Evolutionary conservation across 441 rosid genomes (phyloP).

Genomic region (Jatropha multifida): DNA sequence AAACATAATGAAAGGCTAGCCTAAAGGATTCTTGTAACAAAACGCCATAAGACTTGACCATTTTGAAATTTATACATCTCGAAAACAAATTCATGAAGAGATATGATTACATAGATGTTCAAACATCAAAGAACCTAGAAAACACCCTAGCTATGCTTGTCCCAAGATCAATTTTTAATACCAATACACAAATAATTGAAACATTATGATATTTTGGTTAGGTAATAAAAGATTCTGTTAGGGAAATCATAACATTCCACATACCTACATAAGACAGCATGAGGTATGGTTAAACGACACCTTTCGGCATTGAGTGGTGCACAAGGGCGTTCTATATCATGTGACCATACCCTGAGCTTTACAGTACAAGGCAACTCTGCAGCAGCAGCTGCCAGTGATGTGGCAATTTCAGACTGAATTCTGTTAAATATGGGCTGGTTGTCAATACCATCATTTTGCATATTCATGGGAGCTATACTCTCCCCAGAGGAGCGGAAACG

Average conservation of each 20-base stretch:
- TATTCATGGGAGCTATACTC: constrained; percentile 37
- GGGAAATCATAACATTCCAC: constrained; percentile 18
- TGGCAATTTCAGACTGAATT: constrained; percentile 70
- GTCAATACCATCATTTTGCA: constrained; percentile 39
- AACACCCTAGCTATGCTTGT: constrained; percentile 1
- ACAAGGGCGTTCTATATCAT: constrained; percentile 64
- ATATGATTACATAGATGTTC: not conserved
- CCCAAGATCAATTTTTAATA: not conserved
- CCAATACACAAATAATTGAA: not conserved
- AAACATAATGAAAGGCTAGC: constrained; percentile 10
- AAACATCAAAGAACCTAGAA: not conserved
- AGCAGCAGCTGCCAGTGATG: constrained; percentile 72
- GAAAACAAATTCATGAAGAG: constrained; percentile 5
- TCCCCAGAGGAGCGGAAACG: constrained; percentile 49
- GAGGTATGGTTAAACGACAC: constrained; percentile 72
- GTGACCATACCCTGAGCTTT: constrained; percentile 77
- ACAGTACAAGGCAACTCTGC: constrained; percentile 89
- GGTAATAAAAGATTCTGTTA: constrained; percentile 3
- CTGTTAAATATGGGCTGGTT: constrained; percentile 53
- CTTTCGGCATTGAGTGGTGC: constrained; percentile 46
- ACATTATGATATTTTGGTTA: not conserved
- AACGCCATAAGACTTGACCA: constrained; percentile 2
- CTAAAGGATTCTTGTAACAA: constrained; percentile 3
- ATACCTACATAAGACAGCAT: constrained; percentile 94
- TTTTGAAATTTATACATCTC: not conserved